phyloP scores from a whole-genome alignment of 129 eudicot species.

The Flaveria ramosissima region DNA sequence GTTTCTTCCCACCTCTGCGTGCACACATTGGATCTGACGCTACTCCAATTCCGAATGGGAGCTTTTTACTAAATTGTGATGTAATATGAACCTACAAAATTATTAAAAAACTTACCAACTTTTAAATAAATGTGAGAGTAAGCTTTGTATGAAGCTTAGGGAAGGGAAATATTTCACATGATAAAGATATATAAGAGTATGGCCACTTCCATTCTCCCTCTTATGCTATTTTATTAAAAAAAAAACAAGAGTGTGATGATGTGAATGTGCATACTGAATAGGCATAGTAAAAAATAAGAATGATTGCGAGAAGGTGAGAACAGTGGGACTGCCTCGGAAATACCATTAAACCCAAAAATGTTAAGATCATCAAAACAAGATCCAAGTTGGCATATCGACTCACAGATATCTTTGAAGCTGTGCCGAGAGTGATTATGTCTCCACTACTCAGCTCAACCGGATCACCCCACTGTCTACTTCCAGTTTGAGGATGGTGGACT shows the following conservation, averaged over 20 bases:
- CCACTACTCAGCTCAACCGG: slow-evolving; percentile 81
- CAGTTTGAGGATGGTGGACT: slow-evolving; percentile 61
- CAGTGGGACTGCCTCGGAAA: background rate
- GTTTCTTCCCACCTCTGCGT: slow-evolving; percentile 92
- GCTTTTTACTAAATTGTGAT: slow-evolving; percentile 43
- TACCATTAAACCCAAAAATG: background rate
- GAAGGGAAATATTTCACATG: slow-evolving; percentile 10
- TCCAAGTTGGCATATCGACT: slow-evolving; percentile 28
- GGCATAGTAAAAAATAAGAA: slow-evolving; percentile 2
- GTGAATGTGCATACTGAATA: slow-evolving; percentile 21
- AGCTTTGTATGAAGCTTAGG: slow-evolving; percentile 16
- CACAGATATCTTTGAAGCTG: slow-evolving; percentile 78
- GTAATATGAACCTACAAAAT: slow-evolving; percentile 72
- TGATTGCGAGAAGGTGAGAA: background rate
- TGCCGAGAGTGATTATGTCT: slow-evolving; percentile 85
- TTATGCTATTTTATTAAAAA: background rate
- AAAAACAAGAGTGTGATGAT: background rate
- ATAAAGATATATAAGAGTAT: background rate
- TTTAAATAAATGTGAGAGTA: background rate
- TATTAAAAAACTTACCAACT: background rate
- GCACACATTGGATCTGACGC: slow-evolving; percentile 91
- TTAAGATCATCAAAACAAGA: background rate
- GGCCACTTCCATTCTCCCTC: slow-evolving; percentile 3
- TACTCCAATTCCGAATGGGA: slow-evolving; percentile 81
- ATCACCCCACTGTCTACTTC: slow-evolving; percentile 88